These are phyloP conservation scores for Fistulina hepatica DNA, from an alignment of 1,284 basidiomycete species.

Conservation along the genomic window DNA sequence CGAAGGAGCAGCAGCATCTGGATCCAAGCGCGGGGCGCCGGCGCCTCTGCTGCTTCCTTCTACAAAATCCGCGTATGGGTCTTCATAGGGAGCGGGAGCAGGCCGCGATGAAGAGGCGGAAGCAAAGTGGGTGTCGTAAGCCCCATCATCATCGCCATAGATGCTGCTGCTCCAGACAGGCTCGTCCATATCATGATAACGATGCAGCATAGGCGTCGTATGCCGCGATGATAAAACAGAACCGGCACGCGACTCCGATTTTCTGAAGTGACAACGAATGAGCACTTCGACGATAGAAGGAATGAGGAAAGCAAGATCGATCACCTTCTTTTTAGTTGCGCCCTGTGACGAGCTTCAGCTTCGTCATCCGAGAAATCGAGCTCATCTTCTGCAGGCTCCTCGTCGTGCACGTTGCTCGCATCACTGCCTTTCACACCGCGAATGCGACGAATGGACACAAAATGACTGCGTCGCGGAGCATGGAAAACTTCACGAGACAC, in stretches of 20 bases:
- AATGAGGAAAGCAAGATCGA: background rate
- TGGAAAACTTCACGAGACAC: constrained; percentile 61
- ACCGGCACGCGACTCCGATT: constrained; percentile 38
- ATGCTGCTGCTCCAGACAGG: constrained; percentile 49
- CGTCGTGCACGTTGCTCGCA: constrained; percentile 86
- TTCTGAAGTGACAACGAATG: constrained; percentile 17
- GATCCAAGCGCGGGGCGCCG: too few species aligned
- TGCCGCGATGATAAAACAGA: constrained; percentile 43
- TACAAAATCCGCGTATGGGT: constrained; percentile 55
- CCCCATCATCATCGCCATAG: constrained; percentile 51
- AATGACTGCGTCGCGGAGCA: constrained; percentile 64
- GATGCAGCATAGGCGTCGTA: constrained; percentile 44
- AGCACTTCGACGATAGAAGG: background rate
- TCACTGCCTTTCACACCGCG: constrained; percentile 69
- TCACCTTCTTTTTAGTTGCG: constrained; percentile 31
- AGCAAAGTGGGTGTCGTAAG: constrained; percentile 9
- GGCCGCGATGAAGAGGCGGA: constrained; percentile 41
- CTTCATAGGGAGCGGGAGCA: constrained; percentile 59
- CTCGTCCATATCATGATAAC: constrained; percentile 18
- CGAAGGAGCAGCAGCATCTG: too few species aligned
- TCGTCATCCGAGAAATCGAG: constrained; percentile 89
- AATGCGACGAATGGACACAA: constrained; percentile 66
- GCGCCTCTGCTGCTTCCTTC: too few species aligned
- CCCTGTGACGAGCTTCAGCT: constrained; percentile 58
- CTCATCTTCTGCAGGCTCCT: constrained; percentile 79